A percentile compares a stretch with the other conserved stretches of the same genome.
These are phyloP conservation scores for Calonectria pauciramosa DNA, from an alignment of 2,329 filamentous ascomycete genomes.

Conservation along the genomic window DNA sequence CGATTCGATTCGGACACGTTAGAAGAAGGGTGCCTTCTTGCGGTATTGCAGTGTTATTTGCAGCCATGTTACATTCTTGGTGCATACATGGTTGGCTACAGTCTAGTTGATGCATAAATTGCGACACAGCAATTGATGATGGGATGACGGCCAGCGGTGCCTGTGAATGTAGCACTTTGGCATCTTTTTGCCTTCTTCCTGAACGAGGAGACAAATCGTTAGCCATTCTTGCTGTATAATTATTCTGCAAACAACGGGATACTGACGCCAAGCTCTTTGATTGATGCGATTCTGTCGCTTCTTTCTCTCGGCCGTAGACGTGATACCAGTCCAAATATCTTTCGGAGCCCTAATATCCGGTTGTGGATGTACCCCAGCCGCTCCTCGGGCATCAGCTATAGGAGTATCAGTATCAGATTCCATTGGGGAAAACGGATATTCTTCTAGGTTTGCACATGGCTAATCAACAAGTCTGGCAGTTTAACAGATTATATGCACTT, in stretches of 20 bases:
- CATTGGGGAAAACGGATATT: background rate
- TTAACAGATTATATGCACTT: background rate
- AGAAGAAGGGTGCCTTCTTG: conserved; percentile 1
- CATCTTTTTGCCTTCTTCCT: background rate
- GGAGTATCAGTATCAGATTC: background rate
- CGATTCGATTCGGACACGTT: background rate
- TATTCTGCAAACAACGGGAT: background rate
- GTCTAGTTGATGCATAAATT: background rate
- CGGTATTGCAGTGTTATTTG: background rate
- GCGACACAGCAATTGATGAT: no score
- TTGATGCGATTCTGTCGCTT: conserved; percentile 24
- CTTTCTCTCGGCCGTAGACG: conserved; percentile 8
- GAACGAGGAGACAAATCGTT: background rate
- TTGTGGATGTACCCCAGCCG: background rate
- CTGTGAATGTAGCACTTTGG: background rate
- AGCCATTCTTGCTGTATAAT: background rate
- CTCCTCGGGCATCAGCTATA: no score
- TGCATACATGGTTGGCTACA: background rate
- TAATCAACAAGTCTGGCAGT: background rate
- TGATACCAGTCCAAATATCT: conserved; percentile 25
- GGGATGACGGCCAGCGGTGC: background rate
- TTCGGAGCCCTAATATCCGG: background rate
- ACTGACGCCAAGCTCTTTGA: conserved; percentile 20
- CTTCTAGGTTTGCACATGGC: background rate
- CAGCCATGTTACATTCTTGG: background rate